Base-by-base conservation (phyloP, 352 stramenopile species). In the Pythium plurisporium region DNA sequence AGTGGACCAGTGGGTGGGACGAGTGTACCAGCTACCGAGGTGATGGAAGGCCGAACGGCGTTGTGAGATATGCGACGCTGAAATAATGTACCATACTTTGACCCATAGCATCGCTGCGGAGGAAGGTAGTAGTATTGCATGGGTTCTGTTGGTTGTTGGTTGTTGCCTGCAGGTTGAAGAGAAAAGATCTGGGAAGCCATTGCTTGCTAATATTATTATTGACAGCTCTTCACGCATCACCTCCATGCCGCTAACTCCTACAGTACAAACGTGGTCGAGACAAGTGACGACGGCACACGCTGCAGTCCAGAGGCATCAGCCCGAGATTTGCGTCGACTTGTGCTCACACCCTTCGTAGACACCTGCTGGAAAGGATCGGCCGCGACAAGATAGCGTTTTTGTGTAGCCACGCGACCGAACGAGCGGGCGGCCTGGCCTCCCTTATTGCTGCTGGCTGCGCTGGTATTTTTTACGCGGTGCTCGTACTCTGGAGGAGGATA, bases 221-320 rank as follows among this genome's bases (percentile, higher is more conserved):
- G n/a, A n/a, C n/a, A n/a, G n/a, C n/a, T n/a, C n/a, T n/a, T n/a
- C n/a, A n/a, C n/a, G n/a, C n/a, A n/a, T n/a, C n/a, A n/a, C n/a
- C n/a, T n/a, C n/a, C n/a, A n/a, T n/a, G n/a, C 14, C 31, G 31
- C 14, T 8, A 37, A 43, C 10, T 12, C 25, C 17, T 62, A 62
- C 22, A 62, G 43, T 19, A 62, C 55, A 29, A 62, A 62, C 26
- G 55, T 50, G 5, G 43, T 54, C 27, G 43, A 62, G 36, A 62
- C 34, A 40, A 47, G 40, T 25, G 48, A 33, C 1, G 48, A 59
- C 8, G 27, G 40, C 3, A 20, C 41, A 23, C 55, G 55, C 26
- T 55, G 34, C n/a, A 62, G 22, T 22, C 44, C 55, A 3, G 29
- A 17, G 8, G 33, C 27, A 31, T 62, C 55, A 5, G 43, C 36